Evolutionary conservation across 2,329 filamentous ascomycete genomes (phyloP), one percentile per base, ranked within the genome.

Genomic region (Ascochyta koolunga): DNA sequence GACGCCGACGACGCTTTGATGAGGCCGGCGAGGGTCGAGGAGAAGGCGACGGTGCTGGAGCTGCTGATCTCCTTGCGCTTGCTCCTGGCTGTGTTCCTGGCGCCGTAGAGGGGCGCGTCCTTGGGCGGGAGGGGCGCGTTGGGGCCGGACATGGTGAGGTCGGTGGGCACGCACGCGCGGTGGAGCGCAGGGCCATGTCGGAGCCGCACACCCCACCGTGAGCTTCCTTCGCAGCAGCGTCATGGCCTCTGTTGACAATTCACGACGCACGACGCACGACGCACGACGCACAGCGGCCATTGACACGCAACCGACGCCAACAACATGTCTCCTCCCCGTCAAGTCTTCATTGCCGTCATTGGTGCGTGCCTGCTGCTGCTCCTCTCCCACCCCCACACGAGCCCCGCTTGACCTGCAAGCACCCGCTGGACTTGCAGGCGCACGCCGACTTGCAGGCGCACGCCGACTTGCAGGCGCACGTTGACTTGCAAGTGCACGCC

Each of bases 21-120:
- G 50, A 97, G 86, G 39, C 88, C 90, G 64, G 89, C 89, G 59
- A 98, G 85, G 61, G 95, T 90, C 10, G 91, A 90, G n/a, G 89
- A 87, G 78, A 99, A 98, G 70, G 91, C 87, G 49, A 96, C 85
- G 38, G 85, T 86, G 16, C 86, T 88, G 16, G 92, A 85, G 16
- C 86, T 85, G 18, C 83, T 81, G 52, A 90, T 84, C 67, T 89
- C 86, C 68, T 86, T 87, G 69, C 83, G 83, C 65, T 78, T 76
- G 27, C 60, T 54, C 50, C 65, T 64, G 71, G 71, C 56, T 74
- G 92, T 93, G 10, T 84, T 79, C 32, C 86, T 85, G 46, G 88
- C 83, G 68, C 91, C 91, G 76, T 97, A 97, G 13, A 97, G 84
- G 59, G 86, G 78, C 8, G 84, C 82, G 62, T 91, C 87, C 73